These are phyloP conservation scores for Silene noctiflora DNA, from an alignment of 179 eudicot genomes.

Conservation along the genomic window DNA sequence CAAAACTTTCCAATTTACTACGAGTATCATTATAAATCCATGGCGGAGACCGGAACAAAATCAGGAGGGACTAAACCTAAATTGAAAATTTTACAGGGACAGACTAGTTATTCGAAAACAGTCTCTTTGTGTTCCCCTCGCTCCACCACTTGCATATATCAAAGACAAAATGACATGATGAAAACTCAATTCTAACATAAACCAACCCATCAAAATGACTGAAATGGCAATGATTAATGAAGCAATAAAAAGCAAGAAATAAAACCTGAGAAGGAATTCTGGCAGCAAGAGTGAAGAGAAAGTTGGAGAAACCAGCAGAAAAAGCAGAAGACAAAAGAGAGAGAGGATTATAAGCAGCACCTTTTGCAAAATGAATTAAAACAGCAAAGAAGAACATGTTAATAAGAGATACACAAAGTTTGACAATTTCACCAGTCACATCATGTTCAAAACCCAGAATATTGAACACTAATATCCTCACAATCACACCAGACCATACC, in stretches of 20 bases:
- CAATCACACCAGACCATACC: slow-evolving; percentile 71
- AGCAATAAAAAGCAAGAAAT: not conserved
- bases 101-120: no score
- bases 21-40: no score
- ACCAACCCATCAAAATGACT: slow-evolving; percentile 20
- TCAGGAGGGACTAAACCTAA: no score
- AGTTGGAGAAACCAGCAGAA: slow-evolving; percentile 48
- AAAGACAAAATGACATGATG: no score
- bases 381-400: slow-evolving; percentile 64
- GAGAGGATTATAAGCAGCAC: slow-evolving; percentile 76
- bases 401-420: slow-evolving; percentile 42
- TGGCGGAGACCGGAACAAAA: no score
- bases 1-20: no score
- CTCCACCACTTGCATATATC: no score
- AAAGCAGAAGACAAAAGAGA: slow-evolving; percentile 48
- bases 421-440: slow-evolving; percentile 43
- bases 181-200: not conserved
- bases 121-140: no score
- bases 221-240: not conserved
- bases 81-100: no score
- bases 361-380: slow-evolving; percentile 46
- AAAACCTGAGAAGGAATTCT: slow-evolving; percentile 90
- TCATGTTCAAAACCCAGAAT: slow-evolving; percentile 46
- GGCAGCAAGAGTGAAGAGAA: slow-evolving; percentile 58
- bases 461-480: slow-evolving; percentile 44